phyloP scores from a whole-genome alignment of 148 eudicot species.

The Diospyros kaki region DNA sequence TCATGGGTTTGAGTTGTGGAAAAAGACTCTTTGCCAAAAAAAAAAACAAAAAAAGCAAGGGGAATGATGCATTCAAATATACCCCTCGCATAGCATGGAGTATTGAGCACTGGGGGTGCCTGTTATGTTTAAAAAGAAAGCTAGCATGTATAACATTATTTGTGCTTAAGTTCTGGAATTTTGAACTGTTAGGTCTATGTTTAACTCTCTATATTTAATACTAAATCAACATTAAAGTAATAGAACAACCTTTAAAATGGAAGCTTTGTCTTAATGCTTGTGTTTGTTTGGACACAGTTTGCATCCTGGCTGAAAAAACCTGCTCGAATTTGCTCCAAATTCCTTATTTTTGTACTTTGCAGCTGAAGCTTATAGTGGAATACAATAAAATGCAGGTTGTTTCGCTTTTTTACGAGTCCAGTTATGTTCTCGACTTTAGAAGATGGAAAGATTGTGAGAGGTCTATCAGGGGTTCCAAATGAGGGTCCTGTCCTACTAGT shows the following conservation, averaged over 20 bases:
- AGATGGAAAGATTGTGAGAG: conserved; percentile 76
- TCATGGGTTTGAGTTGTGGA: too few relatives aligned
- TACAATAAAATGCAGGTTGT: conserved; percentile 43
- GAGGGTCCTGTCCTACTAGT: conserved; percentile 91
- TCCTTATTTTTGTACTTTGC: neutral
- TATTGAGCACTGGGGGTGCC: too few relatives aligned
- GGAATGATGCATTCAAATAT: too few relatives aligned
- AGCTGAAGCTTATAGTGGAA: neutral
- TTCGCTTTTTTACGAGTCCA: conserved; percentile 49
- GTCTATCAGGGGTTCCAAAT: conserved; percentile 79
- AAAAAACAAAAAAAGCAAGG: too few relatives aligned
- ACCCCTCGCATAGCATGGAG: too few relatives aligned
- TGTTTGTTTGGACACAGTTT: conserved; percentile 1
- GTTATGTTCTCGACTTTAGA: conserved; percentile 67
- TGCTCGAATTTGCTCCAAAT: neutral
- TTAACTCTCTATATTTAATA: neutral
- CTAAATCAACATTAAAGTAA: neutral
- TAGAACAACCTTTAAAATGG: neutral
- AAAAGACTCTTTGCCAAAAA: too few relatives aligned
- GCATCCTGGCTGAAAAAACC: conserved; percentile 8
- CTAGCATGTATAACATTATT: neutral
- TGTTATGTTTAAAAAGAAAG: neutral
- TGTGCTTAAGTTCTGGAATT: neutral
- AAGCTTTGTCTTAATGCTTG: neutral
- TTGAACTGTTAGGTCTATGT: neutral